Percentiles rank a stretch among this genome's conserved stretches.
phyloP scores from a whole-genome alignment of 2,329 filamentous ascomycete species.

The Neofusicoccum cordaticola region DNA sequence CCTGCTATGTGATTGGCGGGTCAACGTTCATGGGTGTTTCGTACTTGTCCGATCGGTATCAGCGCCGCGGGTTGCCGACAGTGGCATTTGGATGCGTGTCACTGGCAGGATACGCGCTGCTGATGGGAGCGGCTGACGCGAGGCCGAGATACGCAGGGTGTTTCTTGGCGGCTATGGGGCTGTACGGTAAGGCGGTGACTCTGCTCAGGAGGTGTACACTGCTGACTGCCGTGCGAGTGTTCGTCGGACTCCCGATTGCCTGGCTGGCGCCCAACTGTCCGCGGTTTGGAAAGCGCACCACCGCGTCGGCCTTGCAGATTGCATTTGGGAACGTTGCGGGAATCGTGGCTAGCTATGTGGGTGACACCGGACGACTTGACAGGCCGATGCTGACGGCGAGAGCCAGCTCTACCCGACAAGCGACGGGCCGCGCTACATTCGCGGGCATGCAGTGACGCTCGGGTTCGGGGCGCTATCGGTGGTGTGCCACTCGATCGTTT shows the following conservation, averaged over 20 bases:
- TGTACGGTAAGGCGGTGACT: conserved; percentile 50
- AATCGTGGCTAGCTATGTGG: conserved; percentile 70
- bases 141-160: conserved; percentile 62
- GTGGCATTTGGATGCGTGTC: conserved; percentile 62
- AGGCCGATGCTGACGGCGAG: neutral
- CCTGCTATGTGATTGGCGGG: conserved; percentile 72
- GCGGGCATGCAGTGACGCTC: conserved; percentile 53
- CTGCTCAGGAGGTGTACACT: no score
- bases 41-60: conserved; percentile 64
- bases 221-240: conserved; percentile 27
- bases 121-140: neutral
- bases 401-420: conserved; percentile 44
- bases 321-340: conserved; percentile 69
- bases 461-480: conserved; percentile 46
- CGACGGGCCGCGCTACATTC: conserved; percentile 47
- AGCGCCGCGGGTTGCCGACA: conserved; percentile 64
- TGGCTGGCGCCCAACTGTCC: conserved; percentile 69
- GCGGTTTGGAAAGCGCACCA: conserved; percentile 72
- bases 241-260: conserved; percentile 55
- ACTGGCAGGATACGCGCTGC: conserved; percentile 58
- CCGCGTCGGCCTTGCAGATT: conserved; percentile 68
- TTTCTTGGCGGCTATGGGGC: conserved; percentile 70
- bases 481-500: conserved; percentile 37
- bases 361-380: conserved; percentile 20
- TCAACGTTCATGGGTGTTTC: conserved; percentile 66